Evolutionary conservation across 108 stramenopile species (phyloP).

Genomic region (Nannochloropsis gaditana): DNA sequence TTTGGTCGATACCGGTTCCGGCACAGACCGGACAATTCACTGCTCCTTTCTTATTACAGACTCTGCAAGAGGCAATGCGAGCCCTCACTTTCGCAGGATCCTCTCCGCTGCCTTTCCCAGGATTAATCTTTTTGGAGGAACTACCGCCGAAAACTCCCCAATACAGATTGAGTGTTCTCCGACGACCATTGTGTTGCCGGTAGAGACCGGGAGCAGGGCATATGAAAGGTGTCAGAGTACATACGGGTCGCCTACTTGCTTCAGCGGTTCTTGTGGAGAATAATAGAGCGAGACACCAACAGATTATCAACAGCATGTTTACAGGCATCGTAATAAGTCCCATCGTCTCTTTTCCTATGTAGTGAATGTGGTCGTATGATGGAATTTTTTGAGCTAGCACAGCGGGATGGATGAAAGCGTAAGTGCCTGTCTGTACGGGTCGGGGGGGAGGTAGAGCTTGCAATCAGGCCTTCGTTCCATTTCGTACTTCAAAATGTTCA

Average conservation of each 20-base stretch:
- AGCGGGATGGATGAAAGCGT: no score
- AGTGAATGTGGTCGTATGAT: no score
- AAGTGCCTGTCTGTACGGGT: no score
- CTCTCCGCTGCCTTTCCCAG: background rate
- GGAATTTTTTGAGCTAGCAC: no score
- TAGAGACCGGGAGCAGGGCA: background rate
- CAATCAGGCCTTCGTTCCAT: no score
- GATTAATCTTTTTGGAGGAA: background rate
- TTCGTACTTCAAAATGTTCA: no score
- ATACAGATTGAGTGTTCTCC: background rate
- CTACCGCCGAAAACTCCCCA: background rate
- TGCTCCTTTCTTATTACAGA: slow-evolving; percentile 9
- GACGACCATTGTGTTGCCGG: background rate
- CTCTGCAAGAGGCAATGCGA: background rate
- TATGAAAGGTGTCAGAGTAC: background rate
- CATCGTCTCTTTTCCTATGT: no score
- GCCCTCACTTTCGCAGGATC: background rate
- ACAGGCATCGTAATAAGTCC: no score
- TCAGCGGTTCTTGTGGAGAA: background rate
- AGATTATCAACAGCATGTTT: background rate
- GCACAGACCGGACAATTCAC: slow-evolving; percentile 9
- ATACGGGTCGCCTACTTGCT: background rate
- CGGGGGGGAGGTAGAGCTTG: no score
- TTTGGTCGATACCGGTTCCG: background rate
- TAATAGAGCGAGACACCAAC: background rate